Evolutionary conservation across 2,329 filamentous ascomycete genomes (phyloP).

Genomic region (Aspergillus sp.): DNA sequence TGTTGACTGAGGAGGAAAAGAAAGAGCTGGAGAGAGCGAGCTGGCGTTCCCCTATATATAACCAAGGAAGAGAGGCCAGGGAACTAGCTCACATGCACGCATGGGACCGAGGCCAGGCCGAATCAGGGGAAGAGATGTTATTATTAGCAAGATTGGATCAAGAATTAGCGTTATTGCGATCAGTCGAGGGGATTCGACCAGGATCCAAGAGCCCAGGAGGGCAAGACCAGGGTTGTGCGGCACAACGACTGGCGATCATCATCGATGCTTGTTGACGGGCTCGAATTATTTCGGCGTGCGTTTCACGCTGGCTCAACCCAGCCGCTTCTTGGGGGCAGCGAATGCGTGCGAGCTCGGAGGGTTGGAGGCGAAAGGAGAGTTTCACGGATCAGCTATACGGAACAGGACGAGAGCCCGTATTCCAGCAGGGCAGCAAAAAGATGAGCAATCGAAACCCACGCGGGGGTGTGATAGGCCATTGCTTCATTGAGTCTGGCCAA

Average conservation of each 20-base stretch:
- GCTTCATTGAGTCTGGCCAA: no score
- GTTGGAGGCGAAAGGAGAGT: not conserved
- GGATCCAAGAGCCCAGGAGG: not conserved
- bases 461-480: not conserved
- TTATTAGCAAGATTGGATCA: constrained; percentile 9
- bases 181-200: not conserved
- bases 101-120: constrained; percentile 15
- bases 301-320: not conserved
- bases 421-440: not conserved
- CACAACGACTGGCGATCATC: not conserved
- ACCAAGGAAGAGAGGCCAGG: not conserved
- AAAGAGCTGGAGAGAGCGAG: not conserved
- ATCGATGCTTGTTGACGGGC: not conserved
- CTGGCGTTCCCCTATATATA: constrained; percentile 13
- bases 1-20: constrained; percentile 14
- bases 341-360: not conserved
- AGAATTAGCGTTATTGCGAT: constrained; percentile 8
- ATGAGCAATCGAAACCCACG: not conserved
- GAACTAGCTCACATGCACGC: constrained; percentile 13
- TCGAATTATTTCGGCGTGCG: not conserved
- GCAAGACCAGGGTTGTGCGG: not conserved
- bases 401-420: not conserved
- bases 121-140: constrained; percentile 14
- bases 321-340: not conserved
- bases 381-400: not conserved